phyloP scores from a whole-genome alignment of 306 rosid species.

The Ochetophila trinervis region DNA sequence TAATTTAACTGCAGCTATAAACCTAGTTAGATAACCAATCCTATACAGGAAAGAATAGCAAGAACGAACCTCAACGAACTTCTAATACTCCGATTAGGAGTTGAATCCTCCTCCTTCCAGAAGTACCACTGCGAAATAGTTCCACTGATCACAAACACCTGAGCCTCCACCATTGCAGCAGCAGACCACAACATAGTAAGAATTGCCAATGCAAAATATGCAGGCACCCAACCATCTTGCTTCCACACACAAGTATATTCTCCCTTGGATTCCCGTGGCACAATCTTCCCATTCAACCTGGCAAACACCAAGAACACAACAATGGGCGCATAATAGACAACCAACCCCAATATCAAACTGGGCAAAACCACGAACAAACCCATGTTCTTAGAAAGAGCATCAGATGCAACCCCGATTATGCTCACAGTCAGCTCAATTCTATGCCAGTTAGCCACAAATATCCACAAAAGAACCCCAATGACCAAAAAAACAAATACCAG shows the following conservation, averaged over 20 bases:
- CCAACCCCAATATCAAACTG: constrained; percentile 51
- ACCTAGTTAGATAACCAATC: background rate
- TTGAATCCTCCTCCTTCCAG: constrained; percentile 46
- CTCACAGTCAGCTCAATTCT: constrained; percentile 75
- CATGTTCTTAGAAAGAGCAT: constrained; percentile 65
- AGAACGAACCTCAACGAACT: constrained; percentile 67
- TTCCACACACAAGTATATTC: constrained; percentile 72
- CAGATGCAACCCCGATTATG: constrained; percentile 73
- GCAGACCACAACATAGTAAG: constrained; percentile 89
- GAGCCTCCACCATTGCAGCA: constrained; percentile 67
- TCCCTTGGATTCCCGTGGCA: constrained; percentile 30
- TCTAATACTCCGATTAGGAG: constrained; percentile 54
- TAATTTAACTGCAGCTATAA: background rate
- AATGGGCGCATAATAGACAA: constrained; percentile 61
- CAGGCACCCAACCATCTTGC: constrained; percentile 87
- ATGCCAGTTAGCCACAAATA: constrained; percentile 72
- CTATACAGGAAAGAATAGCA: background rate
- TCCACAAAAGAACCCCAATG: constrained; percentile 72
- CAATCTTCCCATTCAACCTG: constrained; percentile 65
- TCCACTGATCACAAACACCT: constrained; percentile 86
- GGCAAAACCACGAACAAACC: constrained; percentile 65
- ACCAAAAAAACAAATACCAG: constrained; percentile 55
- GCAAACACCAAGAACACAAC: constrained; percentile 78
- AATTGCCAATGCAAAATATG: constrained; percentile 80
- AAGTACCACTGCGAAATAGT: constrained; percentile 91